phyloP scores from a whole-genome alignment of 2,329 filamentous ascomycete species.

The Davidsoniella eucalypti region DNA sequence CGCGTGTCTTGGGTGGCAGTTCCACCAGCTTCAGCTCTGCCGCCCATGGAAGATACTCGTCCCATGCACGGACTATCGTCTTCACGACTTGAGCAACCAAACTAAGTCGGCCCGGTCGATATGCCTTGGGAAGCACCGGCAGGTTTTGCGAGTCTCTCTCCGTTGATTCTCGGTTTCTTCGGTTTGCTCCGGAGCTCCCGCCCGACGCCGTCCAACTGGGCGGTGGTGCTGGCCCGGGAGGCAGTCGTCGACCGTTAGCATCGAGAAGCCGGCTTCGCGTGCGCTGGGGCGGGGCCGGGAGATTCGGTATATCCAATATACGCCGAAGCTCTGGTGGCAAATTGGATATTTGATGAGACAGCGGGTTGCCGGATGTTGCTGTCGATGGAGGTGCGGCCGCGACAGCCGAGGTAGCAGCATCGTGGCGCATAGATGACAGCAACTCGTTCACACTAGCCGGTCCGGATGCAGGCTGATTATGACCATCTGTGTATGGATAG shows the following conservation, averaged over 20 bases:
- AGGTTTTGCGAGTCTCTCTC: no score
- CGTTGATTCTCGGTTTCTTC: background rate
- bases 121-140: background rate
- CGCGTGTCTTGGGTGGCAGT: background rate
- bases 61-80: background rate
- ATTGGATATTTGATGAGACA: background rate
- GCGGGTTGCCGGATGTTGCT: background rate
- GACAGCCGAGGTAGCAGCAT: background rate
- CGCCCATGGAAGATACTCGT: background rate
- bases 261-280: background rate
- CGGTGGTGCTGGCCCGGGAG: background rate
- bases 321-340: background rate
- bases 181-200: background rate
- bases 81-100: background rate
- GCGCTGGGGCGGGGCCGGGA: background rate
- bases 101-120: background rate
- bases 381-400: background rate
- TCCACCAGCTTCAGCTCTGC: background rate
- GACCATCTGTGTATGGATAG: no score
- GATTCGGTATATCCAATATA: background rate
- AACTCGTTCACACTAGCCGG: no score
- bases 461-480: background rate
- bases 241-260: background rate
- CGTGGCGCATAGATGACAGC: background rate
- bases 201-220: background rate